phyloP scores from a whole-genome alignment of 2,329 filamentous ascomycete genomes.

The Thermothelomyces thermophilus region DNA sequence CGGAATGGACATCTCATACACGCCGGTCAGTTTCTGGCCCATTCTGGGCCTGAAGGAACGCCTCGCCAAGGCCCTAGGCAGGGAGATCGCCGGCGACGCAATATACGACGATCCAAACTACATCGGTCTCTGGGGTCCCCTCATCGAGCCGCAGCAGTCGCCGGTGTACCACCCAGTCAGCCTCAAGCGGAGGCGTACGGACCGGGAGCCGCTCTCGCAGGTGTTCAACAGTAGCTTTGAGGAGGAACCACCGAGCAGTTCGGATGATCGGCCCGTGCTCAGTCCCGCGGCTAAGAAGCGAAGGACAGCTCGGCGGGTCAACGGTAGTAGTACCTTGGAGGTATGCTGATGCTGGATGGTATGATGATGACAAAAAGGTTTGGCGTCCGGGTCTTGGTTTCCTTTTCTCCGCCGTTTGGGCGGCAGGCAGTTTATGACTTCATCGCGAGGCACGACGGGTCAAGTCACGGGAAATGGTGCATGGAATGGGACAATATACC shows the following conservation, averaged over 20 bases:
- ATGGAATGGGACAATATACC: slow-evolving; percentile 3
- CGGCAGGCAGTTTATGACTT: neutral
- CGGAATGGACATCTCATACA: slow-evolving; percentile 42
- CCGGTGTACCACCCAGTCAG: slow-evolving; percentile 5
- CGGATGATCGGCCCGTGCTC: slow-evolving; percentile 24
- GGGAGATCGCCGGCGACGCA: slow-evolving; percentile 41
- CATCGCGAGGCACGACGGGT: neutral
- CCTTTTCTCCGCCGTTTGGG: neutral
- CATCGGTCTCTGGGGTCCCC: slow-evolving; percentile 42
- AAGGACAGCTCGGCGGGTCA: slow-evolving; percentile 24
- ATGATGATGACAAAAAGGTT: neutral
- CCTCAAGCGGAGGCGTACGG: slow-evolving; percentile 31
- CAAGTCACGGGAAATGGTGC: slow-evolving; percentile 2
- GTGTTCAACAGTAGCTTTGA: slow-evolving; percentile 38
- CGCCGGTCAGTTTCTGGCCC: slow-evolving; percentile 47
- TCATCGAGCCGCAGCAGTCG: slow-evolving; percentile 22
- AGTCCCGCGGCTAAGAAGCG: slow-evolving; percentile 31
- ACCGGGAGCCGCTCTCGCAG: slow-evolving; percentile 33
- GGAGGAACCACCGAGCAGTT: slow-evolving; percentile 23
- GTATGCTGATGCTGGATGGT: slow-evolving; percentile 24
- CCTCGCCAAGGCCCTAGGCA: slow-evolving; percentile 46
- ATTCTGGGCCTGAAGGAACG: slow-evolving; percentile 49
- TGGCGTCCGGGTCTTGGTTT: neutral
- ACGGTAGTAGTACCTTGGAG: slow-evolving; percentile 19
- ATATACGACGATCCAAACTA: slow-evolving; percentile 28